Conservation (phyloP, 140 eudicot genomes). For the Erigeron philadelphicus region DNA sequence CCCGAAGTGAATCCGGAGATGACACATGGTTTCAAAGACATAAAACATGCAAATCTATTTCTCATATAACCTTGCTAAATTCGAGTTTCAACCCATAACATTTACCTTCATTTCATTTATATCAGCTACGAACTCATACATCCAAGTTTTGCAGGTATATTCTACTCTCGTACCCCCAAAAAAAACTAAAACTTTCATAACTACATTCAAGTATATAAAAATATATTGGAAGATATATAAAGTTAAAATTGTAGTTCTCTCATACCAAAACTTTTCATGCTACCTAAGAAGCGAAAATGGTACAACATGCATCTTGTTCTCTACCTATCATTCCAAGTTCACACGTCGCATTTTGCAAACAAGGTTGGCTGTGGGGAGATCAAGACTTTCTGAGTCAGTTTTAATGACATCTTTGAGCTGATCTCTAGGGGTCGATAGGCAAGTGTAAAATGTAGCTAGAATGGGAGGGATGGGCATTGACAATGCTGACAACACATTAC, state of each 20-base stretch:
- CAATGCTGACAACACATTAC: conserved; percentile 89
- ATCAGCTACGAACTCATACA: too few species aligned
- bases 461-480: conserved; percentile 85
- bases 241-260: not conserved
- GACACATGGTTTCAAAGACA: too few species aligned
- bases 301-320: conserved; percentile 1
- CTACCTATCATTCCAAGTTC: conserved; percentile 39
- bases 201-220: conserved; percentile 5
- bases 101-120: too few species aligned
- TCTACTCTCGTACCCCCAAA: too few species aligned
- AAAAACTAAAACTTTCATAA: not conserved
- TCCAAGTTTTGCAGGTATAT: too few species aligned
- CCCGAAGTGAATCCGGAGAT: too few species aligned
- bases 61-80: too few species aligned
- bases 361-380: conserved; percentile 83
- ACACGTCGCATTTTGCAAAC: conserved; percentile 94
- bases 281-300: not conserved
- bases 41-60: too few species aligned
- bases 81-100: too few species aligned
- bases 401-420: conserved; percentile 71
- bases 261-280: not conserved
- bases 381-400: conserved; percentile 64
- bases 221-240: not conserved
- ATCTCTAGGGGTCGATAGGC: conserved; percentile 78
- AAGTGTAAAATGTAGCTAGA: conserved; percentile 76